Base-by-base conservation (phyloP, 352 stramenopile genomes). In the Globisporangium polare region DNA sequence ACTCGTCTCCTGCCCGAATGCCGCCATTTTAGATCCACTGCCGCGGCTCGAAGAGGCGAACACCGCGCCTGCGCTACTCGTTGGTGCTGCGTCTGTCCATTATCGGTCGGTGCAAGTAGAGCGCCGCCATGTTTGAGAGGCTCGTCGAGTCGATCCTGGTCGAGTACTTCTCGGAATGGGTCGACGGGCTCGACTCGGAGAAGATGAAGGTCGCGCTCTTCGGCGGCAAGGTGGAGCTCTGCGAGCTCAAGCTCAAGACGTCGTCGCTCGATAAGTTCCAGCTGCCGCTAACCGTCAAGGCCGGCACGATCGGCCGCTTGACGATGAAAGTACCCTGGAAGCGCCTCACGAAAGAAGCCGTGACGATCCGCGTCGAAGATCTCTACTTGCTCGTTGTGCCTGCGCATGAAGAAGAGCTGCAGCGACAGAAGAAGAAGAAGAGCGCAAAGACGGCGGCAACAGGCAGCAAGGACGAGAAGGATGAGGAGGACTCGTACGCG, bases 201-300 rank as follows among this genome's bases (percentile, higher is more conserved):
- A 92, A 93, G 71, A 95, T 94, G 81, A 92, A 92, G 67, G 69
- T 95, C 56, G 86, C 77, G 41, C 67, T 95, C 35, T 94, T 94
- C 53, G 73, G 83, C 24, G 84, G 86, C 15, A 93, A 93, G 49
- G 83, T 95, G 52, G 84, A 92, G 62, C 90, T 95, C 53, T 74
- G 78, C 37, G 82, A 93, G 49, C 66, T 95, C 57, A 75, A 84
- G 60, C 80, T 95, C 67, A 79, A 85, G 47, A 74, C 78, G 3
- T 75, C 73, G 24, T 74, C 79, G 29, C 69, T 95, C 37, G 75
- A 92, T 62, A 88, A 91, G 71, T 90, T 95, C 53, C 71, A 92
- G 55, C 45, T 95, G 60, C 86, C 86, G 7, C 60, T 95, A 61
- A 82, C 76, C 31, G 80, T 95, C 62, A 94, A 91, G 47, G 71